Evolutionary conservation across 129 eudicot species (phyloP), one percentile per base, ranked within the genome.

Genomic region (Chrysanthemum lavandulifolium): DNA sequence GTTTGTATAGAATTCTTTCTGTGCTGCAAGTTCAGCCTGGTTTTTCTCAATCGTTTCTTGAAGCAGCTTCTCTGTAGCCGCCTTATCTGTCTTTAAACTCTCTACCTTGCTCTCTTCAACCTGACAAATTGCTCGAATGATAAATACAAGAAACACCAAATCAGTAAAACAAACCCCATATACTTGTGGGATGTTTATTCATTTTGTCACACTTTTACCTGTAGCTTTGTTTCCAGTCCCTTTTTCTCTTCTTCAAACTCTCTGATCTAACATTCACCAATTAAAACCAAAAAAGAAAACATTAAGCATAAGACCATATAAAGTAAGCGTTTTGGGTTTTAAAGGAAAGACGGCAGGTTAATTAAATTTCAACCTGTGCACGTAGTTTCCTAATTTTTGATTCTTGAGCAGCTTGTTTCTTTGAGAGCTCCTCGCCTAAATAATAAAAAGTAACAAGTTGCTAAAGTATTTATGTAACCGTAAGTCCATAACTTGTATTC

Each of bases 361-460:
- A 52, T 15, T 18, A 40, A 77, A 7, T 40, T 65, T 12, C 69
- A 36, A 94, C 97, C 96, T 94, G 99, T 68, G 97, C 96, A 81
- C 99, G 86, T 75, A 94, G 82, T 80, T 90, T 90, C 84, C 99
- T 88, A 45, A 94, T 94, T 33, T 79, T 84, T 33, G 89, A 75
- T 94, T 94, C 99, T 83, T 94, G 99, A 59, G 94, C 85, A 83
- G 99, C 99, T 88, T 94, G 99, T 84, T 94, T 94, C 78, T 94
- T 94, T 57, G 99, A 94, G 27, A 94, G 91, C 77, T 90, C 90
- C 78, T 91, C 99, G 29, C 99, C 99, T 94, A 71, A 50, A 49
- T 77, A 77, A 72, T 23, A 60, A 65, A 71, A 78, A 65, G 63
- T 58, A 23, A 60, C 14, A 43, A 61, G 19, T 49, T 15, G 62